Percentiles rank a stretch among this genome's conserved stretches.
These are phyloP conservation scores for Camillea tinctor DNA, from an alignment of 2,329 filamentous ascomycete genomes.

Conservation along the genomic window DNA sequence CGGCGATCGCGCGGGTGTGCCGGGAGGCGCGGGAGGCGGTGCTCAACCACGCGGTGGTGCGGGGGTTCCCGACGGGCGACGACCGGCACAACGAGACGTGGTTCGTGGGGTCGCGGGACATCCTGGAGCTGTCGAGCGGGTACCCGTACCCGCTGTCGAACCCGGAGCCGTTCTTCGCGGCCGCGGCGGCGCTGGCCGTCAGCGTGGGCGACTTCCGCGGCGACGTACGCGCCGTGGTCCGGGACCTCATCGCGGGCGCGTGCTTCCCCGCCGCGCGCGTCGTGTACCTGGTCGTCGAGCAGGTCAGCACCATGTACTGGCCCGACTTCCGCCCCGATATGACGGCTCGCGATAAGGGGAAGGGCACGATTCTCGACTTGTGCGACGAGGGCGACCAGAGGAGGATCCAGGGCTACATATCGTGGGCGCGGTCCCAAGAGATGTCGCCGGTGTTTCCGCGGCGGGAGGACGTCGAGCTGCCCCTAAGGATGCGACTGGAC, in stretches of 20 bases:
- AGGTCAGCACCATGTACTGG: constrained; percentile 29
- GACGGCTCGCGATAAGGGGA: constrained; percentile 26
- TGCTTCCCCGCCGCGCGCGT: constrained; percentile 23
- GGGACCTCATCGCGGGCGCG: constrained; percentile 21
- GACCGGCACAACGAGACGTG: constrained; percentile 28
- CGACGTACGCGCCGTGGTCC: constrained; percentile 21
- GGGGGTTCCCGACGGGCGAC: constrained; percentile 26
- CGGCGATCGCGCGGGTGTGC: constrained; percentile 24
- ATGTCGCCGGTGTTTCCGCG: constrained; percentile 28
- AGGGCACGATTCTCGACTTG: constrained; percentile 30
- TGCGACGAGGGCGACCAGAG: constrained; percentile 21
- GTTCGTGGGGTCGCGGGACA: constrained; percentile 26
- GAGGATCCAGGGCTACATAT: constrained; percentile 24
- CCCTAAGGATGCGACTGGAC: constrained; percentile 20
- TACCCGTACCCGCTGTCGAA: constrained; percentile 31
- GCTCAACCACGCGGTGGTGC: constrained; percentile 22
- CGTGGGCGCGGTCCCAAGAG: constrained; percentile 29
- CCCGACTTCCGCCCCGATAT: constrained; percentile 27
- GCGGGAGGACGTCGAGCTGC: constrained; percentile 26
- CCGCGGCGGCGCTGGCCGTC: constrained; percentile 24
- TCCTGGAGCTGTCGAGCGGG: constrained; percentile 29
- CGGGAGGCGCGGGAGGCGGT: constrained; percentile 25
- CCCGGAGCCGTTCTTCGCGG: constrained; percentile 29
- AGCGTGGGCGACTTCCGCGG: constrained; percentile 26
- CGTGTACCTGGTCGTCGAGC: constrained; percentile 29